Base-by-base conservation (phyloP, 2,329 filamentous ascomycete genomes). In the Xylaria sp. region DNA sequence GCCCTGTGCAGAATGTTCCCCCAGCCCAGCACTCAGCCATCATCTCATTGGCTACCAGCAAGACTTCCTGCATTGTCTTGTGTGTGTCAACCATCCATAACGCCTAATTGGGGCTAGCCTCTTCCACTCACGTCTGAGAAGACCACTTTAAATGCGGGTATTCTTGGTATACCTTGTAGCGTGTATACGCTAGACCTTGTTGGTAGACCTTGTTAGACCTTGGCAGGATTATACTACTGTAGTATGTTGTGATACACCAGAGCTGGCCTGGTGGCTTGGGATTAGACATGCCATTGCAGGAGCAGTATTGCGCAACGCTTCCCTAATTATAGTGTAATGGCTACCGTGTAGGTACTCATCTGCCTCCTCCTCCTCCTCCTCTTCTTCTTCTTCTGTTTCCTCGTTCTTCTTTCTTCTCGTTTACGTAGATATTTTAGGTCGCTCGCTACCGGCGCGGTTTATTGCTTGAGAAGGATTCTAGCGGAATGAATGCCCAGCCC, bases 51-150 rank as follows among this genome's bases (percentile, higher is more conserved):
- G 71, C 69, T 70, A 62, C 63, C 66, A 48, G 65, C 46, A 61
- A 51, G 61, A 64, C 66, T 68, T 63, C 46, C 62, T 63, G 71
- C 62, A 66, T 65, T 73, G 71, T 70, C 71, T 73, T 68, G 69
- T 73, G 58, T 71, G 71, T 72, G 68, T 64, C 70, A 60, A 69
- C 57, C 69, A 68, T 51, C 66, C 66, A 61, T 39, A 15, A 56
- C 65, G 52, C 61, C 65, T 62, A 23, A 64, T 72, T 65, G 18
- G 52, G 69, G 28, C 69, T 73, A 73, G 71, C 39, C 63, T 61
- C 57, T 57, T n/a, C 37, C 44, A 51, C 52, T 34, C 44, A 25
- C 39, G 52, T 41, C 65, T 59, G n/a, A 20, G 25, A 65, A 46
- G 57, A 55, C 68, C 52, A 56, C 54, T 62, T 50, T 60, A 60